phyloP scores from a whole-genome alignment of 345 rosid species.

The Linum usitatissimum region DNA sequence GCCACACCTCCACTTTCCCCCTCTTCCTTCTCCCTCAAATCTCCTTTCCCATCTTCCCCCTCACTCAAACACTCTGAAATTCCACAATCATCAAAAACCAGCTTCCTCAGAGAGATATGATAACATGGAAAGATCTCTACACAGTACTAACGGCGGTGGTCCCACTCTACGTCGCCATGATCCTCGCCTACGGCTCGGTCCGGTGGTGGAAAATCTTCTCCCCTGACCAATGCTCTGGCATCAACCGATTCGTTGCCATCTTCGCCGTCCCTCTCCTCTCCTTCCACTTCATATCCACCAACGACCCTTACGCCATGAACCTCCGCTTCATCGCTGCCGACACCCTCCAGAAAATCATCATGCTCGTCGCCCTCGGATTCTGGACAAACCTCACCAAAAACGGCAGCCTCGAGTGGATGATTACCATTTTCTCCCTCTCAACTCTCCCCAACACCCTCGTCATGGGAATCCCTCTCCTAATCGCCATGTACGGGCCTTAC shows the following conservation, averaged over 20 bases:
- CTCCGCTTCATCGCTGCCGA: constrained; percentile 10
- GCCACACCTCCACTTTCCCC: neutral
- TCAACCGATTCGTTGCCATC: constrained; percentile 9
- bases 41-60: neutral
- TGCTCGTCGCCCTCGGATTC: constrained; percentile 3
- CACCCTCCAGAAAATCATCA: constrained; percentile 9
- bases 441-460: constrained; percentile 4
- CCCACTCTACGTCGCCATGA: constrained; percentile 9
- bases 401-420: constrained; percentile 6
- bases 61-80: neutral
- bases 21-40: neutral
- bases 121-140: constrained; percentile 6
- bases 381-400: constrained; percentile 1
- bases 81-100: neutral
- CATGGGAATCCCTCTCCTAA: constrained; percentile 6
- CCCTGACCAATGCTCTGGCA: constrained; percentile 10
- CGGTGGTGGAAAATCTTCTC: constrained; percentile 10
- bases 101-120: neutral
- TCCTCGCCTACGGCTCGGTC: constrained; percentile 9
- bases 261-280: constrained; percentile 7
- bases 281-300: constrained; percentile 11
- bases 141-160: constrained; percentile 4
- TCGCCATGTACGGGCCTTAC: constrained; percentile 1
- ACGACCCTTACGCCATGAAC: constrained; percentile 9
- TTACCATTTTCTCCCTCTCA: constrained; percentile 9